Evolutionary conservation across 2,329 filamentous ascomycete genomes (phyloP), one percentile per base, ranked within the genome.

Genomic region (Xylariales sp.): DNA sequence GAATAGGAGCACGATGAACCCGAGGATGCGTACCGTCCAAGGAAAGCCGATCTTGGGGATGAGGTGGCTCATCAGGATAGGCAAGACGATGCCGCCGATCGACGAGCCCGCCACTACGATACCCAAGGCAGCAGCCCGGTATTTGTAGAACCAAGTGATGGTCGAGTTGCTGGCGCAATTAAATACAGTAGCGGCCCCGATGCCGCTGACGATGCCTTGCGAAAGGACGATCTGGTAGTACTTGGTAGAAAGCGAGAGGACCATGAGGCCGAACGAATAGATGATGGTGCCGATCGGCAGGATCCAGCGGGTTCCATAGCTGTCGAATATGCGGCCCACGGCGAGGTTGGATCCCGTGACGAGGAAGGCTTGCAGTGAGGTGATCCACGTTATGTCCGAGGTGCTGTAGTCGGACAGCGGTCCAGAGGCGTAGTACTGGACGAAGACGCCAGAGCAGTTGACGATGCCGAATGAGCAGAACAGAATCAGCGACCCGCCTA

Each of bases 221-320:
- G 80, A 74, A 4, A 82, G 78, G 66, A 82, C 71, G 71, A 81
- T 76, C 71, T 82, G 81, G 72, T 80, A 82, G 75, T 80, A 82
- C 69, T 80, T 45, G 48, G 73, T 74, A 9, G 74, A 75, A 18
- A 90, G 79, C 45, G 83, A 85, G 1, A 85, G 83, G 85, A 90
- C 87, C 87, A 90, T 90, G 9, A 90, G 75, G 4, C 85, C 85
- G 62, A 90, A 85, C 36, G 88, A 78, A 72, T 87, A 85, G 54
- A 87, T 73, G 46, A 88, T 74, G 1, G 83, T 84, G 55, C 87
- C 87, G 48, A 79, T 68, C 9, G 86, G 52, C 1, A 90, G 77
- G 3, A 91, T 79, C 67, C 62, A 72, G 1, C 62, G 59, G 1
- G 71, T 71, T 1, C 71, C 71, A 48, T 71, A 70, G 58, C 58